Evolutionary conservation across 2,329 filamentous ascomycete species (phyloP), one percentile per base, ranked within the genome.

Genomic region (Rhynchosporium agropyri): DNA sequence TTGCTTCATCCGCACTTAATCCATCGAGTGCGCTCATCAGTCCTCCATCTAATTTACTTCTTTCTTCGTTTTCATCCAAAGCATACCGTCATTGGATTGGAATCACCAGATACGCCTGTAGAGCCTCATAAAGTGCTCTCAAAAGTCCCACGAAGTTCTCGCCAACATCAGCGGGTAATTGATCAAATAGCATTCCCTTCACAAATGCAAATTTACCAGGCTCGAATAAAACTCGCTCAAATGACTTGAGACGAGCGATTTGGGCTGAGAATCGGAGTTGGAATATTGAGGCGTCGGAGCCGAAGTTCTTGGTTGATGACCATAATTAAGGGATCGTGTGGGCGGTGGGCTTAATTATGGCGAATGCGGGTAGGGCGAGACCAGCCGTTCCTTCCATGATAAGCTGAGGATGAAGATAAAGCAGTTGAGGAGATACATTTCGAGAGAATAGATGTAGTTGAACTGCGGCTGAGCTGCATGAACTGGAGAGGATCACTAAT

Each of bases 231-330:
- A 40, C 50, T 12, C 31, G 29, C 50, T 53, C 50, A n/a, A 53
- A 53, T 6, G 50, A 33, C 13, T 38, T 20, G 29, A 53, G 50
- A 13, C 50, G 50, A 3, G 50, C n/a, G 8, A 20, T 38, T 33
- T 53, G 50, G 3, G 38, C 50, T 8, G 50, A 40, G 31, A 53
- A 53, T 10, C 50, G 50, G 13, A 53, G 50, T 12, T 38, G 50
- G 12, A 53, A 53, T 33, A 20, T 33, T n/a, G 31, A 33, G 28
- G 50, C 50, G 31, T 53, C 50, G 50, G 15, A 5, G 13, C 50
- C 50, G 50, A 53, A 53, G 50, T 53, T 38, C 50, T 53, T 33
- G 50, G 29, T 53, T 10, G 50, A 33, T 29, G 50, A 38, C 50
- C 50, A 53, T 13, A 53, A 15, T 4, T 20, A 4, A 8, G 50